Evolutionary conservation across 2,329 filamentous ascomycete genomes (phyloP).

Genomic region (Zymoseptoria passerinii): DNA sequence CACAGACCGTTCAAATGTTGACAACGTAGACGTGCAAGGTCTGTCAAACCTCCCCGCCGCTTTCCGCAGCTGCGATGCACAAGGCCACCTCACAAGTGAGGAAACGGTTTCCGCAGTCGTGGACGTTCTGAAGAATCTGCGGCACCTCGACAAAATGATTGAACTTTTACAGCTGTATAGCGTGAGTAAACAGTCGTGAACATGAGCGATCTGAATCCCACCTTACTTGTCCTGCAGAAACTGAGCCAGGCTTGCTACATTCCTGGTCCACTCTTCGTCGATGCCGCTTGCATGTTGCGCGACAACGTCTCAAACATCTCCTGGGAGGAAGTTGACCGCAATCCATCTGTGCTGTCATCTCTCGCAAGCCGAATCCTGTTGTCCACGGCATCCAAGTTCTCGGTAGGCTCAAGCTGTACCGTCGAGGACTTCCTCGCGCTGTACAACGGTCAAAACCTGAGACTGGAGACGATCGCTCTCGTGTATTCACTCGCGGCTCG

Average conservation of each 20-base stretch:
- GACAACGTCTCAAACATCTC: neutral
- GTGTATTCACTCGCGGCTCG: conserved; percentile 14
- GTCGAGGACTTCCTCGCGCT: conserved; percentile 6
- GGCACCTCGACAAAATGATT: neutral
- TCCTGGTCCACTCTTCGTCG: neutral
- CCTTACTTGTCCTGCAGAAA: neutral
- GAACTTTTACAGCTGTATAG: neutral
- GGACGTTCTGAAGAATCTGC: neutral
- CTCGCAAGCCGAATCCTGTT: neutral
- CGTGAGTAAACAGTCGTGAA: too few species aligned
- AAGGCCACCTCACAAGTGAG: neutral
- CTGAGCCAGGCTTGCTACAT: conserved; percentile 1
- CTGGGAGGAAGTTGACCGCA: neutral
- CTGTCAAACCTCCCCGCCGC: neutral
- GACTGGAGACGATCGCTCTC: conserved; percentile 16
- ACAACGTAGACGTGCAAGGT: neutral
- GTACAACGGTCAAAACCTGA: conserved; percentile 13
- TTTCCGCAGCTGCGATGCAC: neutral
- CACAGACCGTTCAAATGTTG: neutral
- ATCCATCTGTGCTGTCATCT: neutral
- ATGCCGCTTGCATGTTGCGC: conserved; percentile 1
- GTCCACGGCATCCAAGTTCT: neutral
- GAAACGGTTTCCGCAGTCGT: neutral
- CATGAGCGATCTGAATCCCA: neutral
- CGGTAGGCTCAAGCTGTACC: neutral